These are phyloP conservation scores for Lojkania enalia DNA, from an alignment of 2,329 filamentous ascomycete species.

Conservation along the genomic window DNA sequence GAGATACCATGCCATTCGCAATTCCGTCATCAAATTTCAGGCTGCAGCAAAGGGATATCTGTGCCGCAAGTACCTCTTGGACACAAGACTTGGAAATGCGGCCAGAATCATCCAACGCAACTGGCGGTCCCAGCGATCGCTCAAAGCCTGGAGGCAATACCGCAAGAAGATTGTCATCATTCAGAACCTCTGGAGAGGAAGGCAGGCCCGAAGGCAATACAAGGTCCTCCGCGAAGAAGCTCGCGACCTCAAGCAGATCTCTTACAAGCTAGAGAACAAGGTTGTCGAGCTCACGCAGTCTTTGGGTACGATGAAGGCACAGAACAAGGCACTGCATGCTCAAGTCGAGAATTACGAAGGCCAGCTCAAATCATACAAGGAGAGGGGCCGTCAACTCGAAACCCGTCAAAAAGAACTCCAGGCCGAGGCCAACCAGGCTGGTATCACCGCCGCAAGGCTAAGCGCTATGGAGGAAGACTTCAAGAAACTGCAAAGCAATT, in stretches of 20 bases:
- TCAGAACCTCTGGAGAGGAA: slow-evolving; percentile 92
- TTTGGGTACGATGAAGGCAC: slow-evolving; percentile 85
- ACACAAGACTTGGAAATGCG: slow-evolving; percentile 90
- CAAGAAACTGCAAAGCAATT: slow-evolving; percentile 83
- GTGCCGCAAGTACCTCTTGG: slow-evolving; percentile 86
- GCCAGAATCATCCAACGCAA: slow-evolving; percentile 86
- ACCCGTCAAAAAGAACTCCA: slow-evolving; percentile 90
- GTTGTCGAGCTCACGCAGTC: slow-evolving; percentile 97
- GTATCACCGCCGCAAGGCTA: slow-evolving; percentile 88
- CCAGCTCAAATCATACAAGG: slow-evolving; percentile 96
- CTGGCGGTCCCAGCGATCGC: slow-evolving; percentile 79
- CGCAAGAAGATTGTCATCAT: slow-evolving; percentile 86
- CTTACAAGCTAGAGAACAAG: slow-evolving; percentile 99
- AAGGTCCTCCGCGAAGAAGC: slow-evolving; percentile 93
- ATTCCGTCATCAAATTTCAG: slow-evolving; percentile 85
- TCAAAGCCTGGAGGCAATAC: slow-evolving; percentile 84
- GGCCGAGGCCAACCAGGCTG: slow-evolving; percentile 94
- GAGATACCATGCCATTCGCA: slow-evolving; percentile 74
- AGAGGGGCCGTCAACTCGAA: slow-evolving; percentile 86
- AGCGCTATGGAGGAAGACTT: slow-evolving; percentile 95
- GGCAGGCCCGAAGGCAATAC: slow-evolving; percentile 77
- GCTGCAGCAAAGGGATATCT: slow-evolving; percentile 90
- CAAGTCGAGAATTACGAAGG: slow-evolving; percentile 96
- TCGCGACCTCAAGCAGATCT: slow-evolving; percentile 97
- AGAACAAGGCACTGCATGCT: slow-evolving; percentile 85